These are phyloP conservation scores for Aureobasidium lini DNA, from an alignment of 2,329 filamentous ascomycete species.

Conservation along the genomic window DNA sequence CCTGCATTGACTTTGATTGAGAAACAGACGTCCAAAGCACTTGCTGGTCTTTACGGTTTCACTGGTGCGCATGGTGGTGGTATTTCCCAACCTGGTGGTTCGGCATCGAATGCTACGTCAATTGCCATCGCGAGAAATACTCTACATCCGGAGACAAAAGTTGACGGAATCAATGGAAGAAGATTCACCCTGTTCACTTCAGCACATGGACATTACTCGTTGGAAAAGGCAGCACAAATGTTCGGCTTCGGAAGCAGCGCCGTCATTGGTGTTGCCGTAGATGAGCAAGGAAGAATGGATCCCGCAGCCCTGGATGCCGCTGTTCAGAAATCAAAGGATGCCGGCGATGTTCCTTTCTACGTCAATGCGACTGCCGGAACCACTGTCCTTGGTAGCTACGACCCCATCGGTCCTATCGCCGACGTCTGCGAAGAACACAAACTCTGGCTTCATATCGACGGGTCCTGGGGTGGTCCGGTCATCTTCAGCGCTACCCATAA, in stretches of 20 bases:
- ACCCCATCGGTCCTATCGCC: conserved; percentile 65
- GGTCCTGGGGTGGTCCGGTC: conserved; percentile 79
- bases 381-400: conserved; percentile 84
- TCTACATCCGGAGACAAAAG: conserved; percentile 72
- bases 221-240: conserved; percentile 91
- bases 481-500: conserved; percentile 62
- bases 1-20: conserved; percentile 83
- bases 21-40: conserved; percentile 65
- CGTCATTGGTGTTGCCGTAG: conserved; percentile 69
- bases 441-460: conserved; percentile 92
- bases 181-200: conserved; percentile 82
- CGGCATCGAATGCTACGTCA: conserved; percentile 76
- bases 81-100: conserved; percentile 71
- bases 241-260: conserved; percentile 71
- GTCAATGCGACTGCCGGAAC: conserved; percentile 94
- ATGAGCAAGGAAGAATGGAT: conserved; percentile 64
- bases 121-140: conserved; percentile 83
- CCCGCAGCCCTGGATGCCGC: conserved; percentile 56
- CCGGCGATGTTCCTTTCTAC: conserved; percentile 79
- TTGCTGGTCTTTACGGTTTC: conserved; percentile 74
- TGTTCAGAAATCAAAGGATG: conserved; percentile 52
- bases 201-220: conserved; percentile 84
- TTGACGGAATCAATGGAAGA: conserved; percentile 55
- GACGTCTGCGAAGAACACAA: conserved; percentile 62
- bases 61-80: conserved; percentile 61